phyloP scores from a whole-genome alignment of 73 alveolate genomes.

The Paramecium sexaurelia region DNA sequence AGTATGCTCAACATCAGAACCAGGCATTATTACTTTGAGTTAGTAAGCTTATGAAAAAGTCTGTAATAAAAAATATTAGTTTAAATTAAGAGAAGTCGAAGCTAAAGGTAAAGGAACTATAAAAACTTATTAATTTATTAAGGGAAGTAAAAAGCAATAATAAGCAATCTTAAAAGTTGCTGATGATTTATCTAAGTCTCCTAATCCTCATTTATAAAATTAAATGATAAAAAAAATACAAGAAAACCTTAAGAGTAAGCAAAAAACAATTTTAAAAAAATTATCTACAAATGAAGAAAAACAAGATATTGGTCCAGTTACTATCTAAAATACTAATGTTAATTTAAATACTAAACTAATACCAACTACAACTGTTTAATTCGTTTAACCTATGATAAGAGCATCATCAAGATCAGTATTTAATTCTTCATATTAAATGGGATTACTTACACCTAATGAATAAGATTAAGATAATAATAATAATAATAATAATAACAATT shows the following conservation, averaged over 20 bases:
- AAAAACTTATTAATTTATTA: conserved; percentile 74
- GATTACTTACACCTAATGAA: conserved; percentile 10
- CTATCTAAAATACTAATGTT: background rate
- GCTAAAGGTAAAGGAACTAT: conserved; percentile 86
- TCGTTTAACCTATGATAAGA: background rate
- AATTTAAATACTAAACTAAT: background rate
- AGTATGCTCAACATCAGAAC: conserved; percentile 86
- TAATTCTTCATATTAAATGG: conserved; percentile 13
- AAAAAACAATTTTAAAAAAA: background rate
- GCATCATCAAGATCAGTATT: background rate
- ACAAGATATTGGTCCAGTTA: background rate
- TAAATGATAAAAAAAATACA: background rate
- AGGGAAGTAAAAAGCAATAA: conserved; percentile 63
- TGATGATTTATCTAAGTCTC: conserved; percentile 64
- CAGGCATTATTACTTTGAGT: conserved; percentile 51
- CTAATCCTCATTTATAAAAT: background rate
- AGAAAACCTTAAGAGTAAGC: background rate
- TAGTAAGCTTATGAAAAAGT: conserved; percentile 25
- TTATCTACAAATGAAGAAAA: background rate
- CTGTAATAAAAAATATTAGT: background rate
- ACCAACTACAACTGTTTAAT: background rate
- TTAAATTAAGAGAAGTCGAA: conserved; percentile 62
- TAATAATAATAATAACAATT: background rate
- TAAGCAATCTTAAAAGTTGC: conserved; percentile 56
- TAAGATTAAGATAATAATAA: background rate